Conservation (phyloP, 371 early-diverging fungal genomes). For the Globomyces sp. region DNA sequence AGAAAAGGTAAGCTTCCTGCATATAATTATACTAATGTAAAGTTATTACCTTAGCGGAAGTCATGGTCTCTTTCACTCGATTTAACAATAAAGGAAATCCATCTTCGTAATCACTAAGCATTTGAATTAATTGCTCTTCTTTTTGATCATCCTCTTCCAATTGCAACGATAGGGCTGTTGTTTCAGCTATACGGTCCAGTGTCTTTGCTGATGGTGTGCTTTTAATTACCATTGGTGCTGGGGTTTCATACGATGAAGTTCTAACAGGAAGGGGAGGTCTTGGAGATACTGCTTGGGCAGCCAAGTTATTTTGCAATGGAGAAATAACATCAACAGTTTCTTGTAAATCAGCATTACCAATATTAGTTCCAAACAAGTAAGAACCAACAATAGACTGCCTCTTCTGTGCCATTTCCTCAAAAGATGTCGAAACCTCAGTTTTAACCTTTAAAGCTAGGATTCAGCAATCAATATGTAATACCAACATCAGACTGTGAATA, state of each 20-base stretch:
- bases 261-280: slow-evolving; percentile 3
- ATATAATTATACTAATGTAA: no score
- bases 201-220: slow-evolving; percentile 1
- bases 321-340: slow-evolving; percentile 5
- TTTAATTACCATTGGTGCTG: slow-evolving; percentile 3
- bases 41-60: not conserved
- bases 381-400: slow-evolving; percentile 13
- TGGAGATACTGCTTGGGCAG: not conserved
- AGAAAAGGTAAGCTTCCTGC: slow-evolving; percentile 35
- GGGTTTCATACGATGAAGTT: not conserved
- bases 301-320: no score
- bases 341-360: slow-evolving; percentile 1
- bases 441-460: not conserved
- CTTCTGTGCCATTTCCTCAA: slow-evolving; percentile 10
- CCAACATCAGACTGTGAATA: not conserved
- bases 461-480: not conserved
- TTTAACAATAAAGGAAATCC: slow-evolving; percentile 44
- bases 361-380: slow-evolving; percentile 15
- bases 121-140: slow-evolving; percentile 29
- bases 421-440: not conserved
- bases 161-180: not conserved
- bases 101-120: slow-evolving; percentile 38
- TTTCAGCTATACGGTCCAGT: not conserved
- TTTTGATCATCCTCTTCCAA: slow-evolving; percentile 3
- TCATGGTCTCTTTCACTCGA: slow-evolving; percentile 11